These are phyloP conservation scores for Artemisia annua DNA, from an alignment of 129 eudicot genomes.

Conservation along the genomic window DNA sequence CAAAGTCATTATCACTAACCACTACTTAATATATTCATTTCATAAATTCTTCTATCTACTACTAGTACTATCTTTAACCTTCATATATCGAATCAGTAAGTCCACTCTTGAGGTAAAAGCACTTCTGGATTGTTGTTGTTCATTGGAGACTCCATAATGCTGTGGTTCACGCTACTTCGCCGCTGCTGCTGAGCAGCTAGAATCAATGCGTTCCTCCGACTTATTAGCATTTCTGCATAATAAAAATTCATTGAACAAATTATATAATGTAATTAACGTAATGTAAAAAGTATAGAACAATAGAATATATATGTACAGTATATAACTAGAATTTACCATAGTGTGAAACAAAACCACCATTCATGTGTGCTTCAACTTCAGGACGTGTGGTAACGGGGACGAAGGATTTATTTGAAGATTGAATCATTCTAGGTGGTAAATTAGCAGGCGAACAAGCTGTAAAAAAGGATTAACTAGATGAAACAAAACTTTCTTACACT, in stretches of 20 bases:
- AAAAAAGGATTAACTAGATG: no score
- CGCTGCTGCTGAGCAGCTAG: slow-evolving; percentile 21
- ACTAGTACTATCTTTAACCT: neutral
- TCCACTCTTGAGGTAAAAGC: slow-evolving; percentile 77
- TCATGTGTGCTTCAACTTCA: slow-evolving; percentile 18
- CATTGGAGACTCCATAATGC: slow-evolving; percentile 23
- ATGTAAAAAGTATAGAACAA: neutral
- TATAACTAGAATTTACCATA: slow-evolving; percentile 34
- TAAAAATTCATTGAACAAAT: neutral
- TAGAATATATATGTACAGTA: neutral
- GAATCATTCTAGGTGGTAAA: slow-evolving; percentile 26
- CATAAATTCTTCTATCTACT: neutral
- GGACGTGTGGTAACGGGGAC: slow-evolving; percentile 15
- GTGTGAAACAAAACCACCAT: slow-evolving; percentile 27
- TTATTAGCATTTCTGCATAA: slow-evolving; percentile 33
- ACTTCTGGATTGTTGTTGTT: slow-evolving; percentile 35
- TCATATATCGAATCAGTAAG: slow-evolving; percentile 37
- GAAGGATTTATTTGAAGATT: slow-evolving; percentile 20
- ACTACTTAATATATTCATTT: neutral
- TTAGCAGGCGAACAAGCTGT: slow-evolving; percentile 37
- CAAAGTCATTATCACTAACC: slow-evolving; percentile 4
- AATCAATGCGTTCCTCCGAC: slow-evolving; percentile 42
- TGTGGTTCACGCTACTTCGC: slow-evolving; percentile 20
- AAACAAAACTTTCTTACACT: no score
- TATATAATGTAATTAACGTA: neutral